These are phyloP conservation scores for Aphanomyces euteiches DNA, from an alignment of 352 stramenopile species.

Conservation along the genomic window DNA sequence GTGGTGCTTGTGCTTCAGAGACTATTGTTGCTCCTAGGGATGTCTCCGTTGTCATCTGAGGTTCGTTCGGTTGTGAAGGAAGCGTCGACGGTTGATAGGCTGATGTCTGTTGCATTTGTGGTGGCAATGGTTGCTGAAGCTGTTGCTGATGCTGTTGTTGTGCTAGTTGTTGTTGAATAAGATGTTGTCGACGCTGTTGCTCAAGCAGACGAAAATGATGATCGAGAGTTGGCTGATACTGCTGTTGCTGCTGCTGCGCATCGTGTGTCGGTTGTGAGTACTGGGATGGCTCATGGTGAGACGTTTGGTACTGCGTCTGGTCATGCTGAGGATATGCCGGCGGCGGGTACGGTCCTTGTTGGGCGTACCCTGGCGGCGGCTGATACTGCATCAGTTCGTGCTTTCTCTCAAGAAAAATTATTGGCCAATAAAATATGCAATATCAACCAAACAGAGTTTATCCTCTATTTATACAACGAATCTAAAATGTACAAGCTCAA, in stretches of 20 bases:
- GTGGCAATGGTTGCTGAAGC: not conserved
- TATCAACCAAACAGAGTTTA: constrained; percentile 2
- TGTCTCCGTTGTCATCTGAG: not conserved
- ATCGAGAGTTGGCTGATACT: not conserved
- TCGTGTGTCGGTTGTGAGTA: constrained; percentile 4
- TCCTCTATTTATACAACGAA: too few relatives aligned
- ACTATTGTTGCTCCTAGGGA: not conserved
- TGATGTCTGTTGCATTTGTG: constrained; percentile 1
- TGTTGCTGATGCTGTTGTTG: constrained; percentile 13
- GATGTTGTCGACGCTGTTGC: constrained; percentile 5
- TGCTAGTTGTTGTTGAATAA: not conserved
- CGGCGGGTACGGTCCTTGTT: not conserved
- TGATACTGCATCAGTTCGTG: constrained; percentile 4
- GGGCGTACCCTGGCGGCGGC: not conserved
- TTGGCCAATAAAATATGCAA: constrained; percentile 15
- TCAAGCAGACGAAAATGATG: constrained; percentile 2
- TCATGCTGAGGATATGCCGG: not conserved
- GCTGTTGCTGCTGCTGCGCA: not conserved
- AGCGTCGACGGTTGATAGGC: not conserved
- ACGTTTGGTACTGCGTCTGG: constrained; percentile 8
- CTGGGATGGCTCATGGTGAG: not conserved
- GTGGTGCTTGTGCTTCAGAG: constrained; percentile 33
- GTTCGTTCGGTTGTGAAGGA: not conserved
- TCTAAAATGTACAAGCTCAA: too few relatives aligned
- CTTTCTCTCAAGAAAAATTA: not conserved